These are phyloP conservation scores for Brettanomyces custersianus DNA, from an alignment of 805 yeast genomes.

Conservation along the genomic window DNA sequence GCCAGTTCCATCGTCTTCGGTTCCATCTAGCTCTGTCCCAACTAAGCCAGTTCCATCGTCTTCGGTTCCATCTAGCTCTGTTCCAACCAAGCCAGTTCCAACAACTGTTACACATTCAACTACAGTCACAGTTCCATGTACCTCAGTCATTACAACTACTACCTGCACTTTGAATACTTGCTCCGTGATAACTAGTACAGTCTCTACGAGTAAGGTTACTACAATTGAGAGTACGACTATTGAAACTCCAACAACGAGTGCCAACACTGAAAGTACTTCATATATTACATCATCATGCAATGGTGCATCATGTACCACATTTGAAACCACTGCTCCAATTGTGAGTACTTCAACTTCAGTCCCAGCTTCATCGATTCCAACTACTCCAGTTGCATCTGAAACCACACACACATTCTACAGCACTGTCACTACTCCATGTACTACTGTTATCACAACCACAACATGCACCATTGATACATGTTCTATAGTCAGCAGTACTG, in stretches of 20 bases:
- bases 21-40: not conserved
- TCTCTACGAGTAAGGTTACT: not conserved
- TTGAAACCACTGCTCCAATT: not conserved
- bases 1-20: not conserved
- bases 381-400: not conserved
- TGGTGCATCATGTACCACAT: not conserved
- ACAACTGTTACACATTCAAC: not conserved
- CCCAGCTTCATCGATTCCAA: not conserved
- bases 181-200: not conserved
- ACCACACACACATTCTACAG: not conserved
- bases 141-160: not conserved
- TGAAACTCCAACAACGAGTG: too few relatives aligned
- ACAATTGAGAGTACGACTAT: not conserved
- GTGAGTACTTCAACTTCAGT: not conserved
- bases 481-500: not conserved
- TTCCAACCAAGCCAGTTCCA: too few relatives aligned
- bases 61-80: not conserved
- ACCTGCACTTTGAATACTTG: not conserved
- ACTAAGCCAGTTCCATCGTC: not conserved
- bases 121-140: not conserved
- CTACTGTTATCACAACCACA: not conserved
- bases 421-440: not conserved
- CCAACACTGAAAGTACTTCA: not conserved
- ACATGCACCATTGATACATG: not conserved
- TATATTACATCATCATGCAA: not conserved